Conservation (phyloP, 768 basidiomycete genomes). For the Hypholoma sublateritium region DNA sequence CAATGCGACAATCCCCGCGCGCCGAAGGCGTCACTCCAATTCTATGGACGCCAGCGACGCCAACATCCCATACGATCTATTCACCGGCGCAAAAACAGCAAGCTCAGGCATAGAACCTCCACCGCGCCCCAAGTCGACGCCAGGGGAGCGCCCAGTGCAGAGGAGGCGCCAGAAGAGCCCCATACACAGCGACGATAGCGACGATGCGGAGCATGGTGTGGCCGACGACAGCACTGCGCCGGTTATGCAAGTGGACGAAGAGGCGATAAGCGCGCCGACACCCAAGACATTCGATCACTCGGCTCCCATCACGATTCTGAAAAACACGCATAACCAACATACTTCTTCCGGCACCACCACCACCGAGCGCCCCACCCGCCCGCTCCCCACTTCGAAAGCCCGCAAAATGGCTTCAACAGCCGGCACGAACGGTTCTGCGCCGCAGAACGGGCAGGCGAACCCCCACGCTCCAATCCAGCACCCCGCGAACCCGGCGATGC, state of each 20-base stretch:
- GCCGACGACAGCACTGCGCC: constrained; percentile 12
- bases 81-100: constrained; percentile 20
- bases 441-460: constrained; percentile 19
- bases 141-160: constrained; percentile 56
- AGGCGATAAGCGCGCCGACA: constrained; percentile 10
- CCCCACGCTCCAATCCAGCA: constrained; percentile 46
- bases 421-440: constrained; percentile 20
- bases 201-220: constrained; percentile 21
- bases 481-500: constrained; percentile 71
- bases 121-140: constrained; percentile 75
- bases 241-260: constrained; percentile 23
- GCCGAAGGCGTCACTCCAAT: constrained; percentile 66
- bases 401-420: constrained; percentile 44
- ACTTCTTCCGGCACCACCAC: constrained; percentile 20
- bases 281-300: constrained; percentile 13
- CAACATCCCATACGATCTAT: constrained; percentile 17
- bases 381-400: constrained; percentile 54
- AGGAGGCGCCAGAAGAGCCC: constrained; percentile 48
- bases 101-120: constrained; percentile 40
- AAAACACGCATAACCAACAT: constrained; percentile 19
- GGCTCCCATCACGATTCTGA: constrained; percentile 24
- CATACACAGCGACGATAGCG: constrained; percentile 27
- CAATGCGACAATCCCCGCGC: constrained; percentile 35
- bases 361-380: constrained; percentile 59
- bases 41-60: constrained; percentile 40